phyloP scores from a whole-genome alignment of 495 filamentous ascomycete species.

The Neurospora sp. region DNA sequence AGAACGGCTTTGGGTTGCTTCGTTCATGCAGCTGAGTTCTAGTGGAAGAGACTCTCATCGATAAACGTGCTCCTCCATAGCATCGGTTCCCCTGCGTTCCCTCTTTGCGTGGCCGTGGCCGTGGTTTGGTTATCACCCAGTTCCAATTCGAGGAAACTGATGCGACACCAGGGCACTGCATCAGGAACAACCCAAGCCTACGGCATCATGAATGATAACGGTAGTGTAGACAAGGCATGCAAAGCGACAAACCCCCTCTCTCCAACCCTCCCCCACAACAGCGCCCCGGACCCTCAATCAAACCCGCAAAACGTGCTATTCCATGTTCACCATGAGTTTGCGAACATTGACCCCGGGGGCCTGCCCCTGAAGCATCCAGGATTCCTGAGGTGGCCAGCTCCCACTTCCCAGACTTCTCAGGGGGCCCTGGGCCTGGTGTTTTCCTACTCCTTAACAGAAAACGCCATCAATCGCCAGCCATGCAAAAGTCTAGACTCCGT shows the following conservation, averaged over 20 bases:
- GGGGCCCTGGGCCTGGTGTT: background rate
- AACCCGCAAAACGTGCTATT: background rate
- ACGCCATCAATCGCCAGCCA: background rate
- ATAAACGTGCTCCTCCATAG: background rate
- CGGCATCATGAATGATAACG: background rate
- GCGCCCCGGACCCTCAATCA: too few relatives aligned
- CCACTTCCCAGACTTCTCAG: background rate
- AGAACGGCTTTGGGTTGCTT: background rate
- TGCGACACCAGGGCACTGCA: background rate
- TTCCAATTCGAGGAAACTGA: background rate
- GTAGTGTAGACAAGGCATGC: background rate
- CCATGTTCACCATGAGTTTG: background rate
- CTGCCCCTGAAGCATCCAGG: too few relatives aligned
- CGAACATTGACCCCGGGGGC: background rate
- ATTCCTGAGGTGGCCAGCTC: background rate
- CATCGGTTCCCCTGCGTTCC: background rate
- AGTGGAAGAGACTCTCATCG: background rate
- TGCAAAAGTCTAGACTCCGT: background rate
- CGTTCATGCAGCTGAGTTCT: background rate
- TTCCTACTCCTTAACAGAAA: background rate
- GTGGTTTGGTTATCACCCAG: background rate
- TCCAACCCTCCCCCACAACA: too few relatives aligned
- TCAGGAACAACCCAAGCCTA: background rate
- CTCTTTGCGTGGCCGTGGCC: background rate
- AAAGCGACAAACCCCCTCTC: background rate